Evolutionary conservation across 176 grass and related monocot species (phyloP), one percentile per base, ranked within the genome.

Genomic region (Cenchrus americanus): DNA sequence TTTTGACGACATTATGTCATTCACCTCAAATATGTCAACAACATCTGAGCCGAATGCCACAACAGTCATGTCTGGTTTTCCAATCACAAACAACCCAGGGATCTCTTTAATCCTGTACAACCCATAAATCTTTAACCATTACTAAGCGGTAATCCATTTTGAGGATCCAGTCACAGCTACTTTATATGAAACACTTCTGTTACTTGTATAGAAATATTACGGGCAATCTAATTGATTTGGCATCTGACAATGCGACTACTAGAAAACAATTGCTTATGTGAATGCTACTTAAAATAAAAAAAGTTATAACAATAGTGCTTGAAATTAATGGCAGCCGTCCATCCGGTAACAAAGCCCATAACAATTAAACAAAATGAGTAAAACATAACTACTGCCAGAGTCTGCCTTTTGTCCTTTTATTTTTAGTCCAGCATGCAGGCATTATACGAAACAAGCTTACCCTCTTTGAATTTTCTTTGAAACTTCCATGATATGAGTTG

Each of bases 1-100:
- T 85, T 98, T 95, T 44, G 93, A 92, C 59, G 91, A 88, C 93
- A 98, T 95, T 66, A 98, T 80, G 87, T 98, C 96, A 67, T 98
- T 98, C 32, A 98, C 93, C 90, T 98, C 96, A 86, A 98, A 98
- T 61, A 98, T 98, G 86, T 95, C 89, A 17, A 95, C 69, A 19
- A 49, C 71, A 75, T 92, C 81, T 9, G 93, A 94, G 48, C 87
- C 91, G 75, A 98, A 98, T 53, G 96, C 96, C 66, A 98, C 88
- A 30, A 98, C 83, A 0, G 93, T 98, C 87, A 94, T 94, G 40
- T 95, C 89, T 43, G 96, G 96, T 40, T 95, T 95, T 59, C 96
- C 96, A 19, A 98, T 81, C 58, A 98, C 86, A 87, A 88, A 98
- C 51, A 98, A 79, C 49, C 84, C 91, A 57, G 91, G 80, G 41